A percentile compares a stretch with the other conserved stretches of the same genome.
Evolutionary conservation across 2,329 filamentous ascomycete species (phyloP).

Genomic region (Talaromyces sp.): DNA sequence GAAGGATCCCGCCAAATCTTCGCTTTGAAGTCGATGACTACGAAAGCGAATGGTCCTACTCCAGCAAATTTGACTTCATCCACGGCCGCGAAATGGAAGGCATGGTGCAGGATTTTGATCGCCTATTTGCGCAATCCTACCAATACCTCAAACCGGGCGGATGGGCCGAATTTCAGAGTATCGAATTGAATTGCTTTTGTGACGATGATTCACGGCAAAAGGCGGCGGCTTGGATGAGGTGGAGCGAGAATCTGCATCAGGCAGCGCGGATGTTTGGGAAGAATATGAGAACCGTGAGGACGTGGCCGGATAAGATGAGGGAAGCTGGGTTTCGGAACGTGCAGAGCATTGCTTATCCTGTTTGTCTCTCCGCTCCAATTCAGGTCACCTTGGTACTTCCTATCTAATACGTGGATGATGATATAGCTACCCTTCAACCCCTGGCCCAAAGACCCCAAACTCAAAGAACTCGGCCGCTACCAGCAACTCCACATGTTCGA

Average conservation of each 20-base stretch:
- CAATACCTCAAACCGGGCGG: constrained; percentile 24
- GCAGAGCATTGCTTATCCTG: constrained; percentile 25
- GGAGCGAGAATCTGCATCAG: constrained; percentile 22
- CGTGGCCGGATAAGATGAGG: constrained; percentile 23
- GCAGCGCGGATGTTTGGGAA: constrained; percentile 26
- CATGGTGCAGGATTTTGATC: constrained; percentile 25
- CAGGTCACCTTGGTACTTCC: neutral
- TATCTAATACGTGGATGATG: neutral
- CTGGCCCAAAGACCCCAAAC: constrained; percentile 43
- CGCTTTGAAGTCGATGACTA: constrained; percentile 28
- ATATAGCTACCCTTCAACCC: constrained; percentile 23
- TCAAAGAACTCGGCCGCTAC: constrained; percentile 48
- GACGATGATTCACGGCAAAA: constrained; percentile 22
- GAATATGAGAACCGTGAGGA: constrained; percentile 21
- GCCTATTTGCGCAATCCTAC: constrained; percentile 22
- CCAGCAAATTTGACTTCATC: constrained; percentile 25
- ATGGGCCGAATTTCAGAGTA: constrained; percentile 23
- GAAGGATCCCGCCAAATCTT: constrained; percentile 27
- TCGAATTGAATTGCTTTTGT: constrained; percentile 19
- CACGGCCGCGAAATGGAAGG: constrained; percentile 26
- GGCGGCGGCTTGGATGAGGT: constrained; percentile 18
- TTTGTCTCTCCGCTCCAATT: neutral
- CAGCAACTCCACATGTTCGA: constrained; percentile 24
- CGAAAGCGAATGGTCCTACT: constrained; percentile 26
- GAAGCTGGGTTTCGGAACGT: constrained; percentile 30